A percentile compares a stretch with the other conserved stretches of the same genome.
phyloP scores from a whole-genome alignment of 2,329 filamentous ascomycete genomes.

The Cladosporium sp. region DNA sequence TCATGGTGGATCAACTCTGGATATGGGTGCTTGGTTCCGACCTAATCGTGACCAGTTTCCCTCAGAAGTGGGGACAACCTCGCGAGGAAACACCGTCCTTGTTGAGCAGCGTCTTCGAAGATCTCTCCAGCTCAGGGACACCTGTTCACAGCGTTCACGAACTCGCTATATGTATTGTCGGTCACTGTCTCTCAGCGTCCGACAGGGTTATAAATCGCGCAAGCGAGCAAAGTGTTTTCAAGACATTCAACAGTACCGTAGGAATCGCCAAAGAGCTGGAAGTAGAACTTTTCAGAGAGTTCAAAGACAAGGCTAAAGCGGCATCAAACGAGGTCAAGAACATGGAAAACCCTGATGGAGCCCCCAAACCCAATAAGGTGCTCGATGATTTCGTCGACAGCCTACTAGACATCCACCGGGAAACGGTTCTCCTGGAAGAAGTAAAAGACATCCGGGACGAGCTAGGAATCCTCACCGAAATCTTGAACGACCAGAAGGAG shows the following conservation, averaged over 20 bases:
- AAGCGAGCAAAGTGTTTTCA: conserved; percentile 48
- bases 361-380: not conserved
- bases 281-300: conserved; percentile 39
- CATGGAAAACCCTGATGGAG: too few relatives aligned
- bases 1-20: conserved; percentile 69
- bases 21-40: conserved; percentile 58
- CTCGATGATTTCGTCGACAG: conserved; percentile 44
- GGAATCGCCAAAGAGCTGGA: conserved; percentile 42
- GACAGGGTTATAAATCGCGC: conserved; percentile 35
- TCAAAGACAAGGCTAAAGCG: not conserved
- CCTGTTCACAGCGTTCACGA: conserved; percentile 59
- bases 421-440: conserved; percentile 58
- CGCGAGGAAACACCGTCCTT: conserved; percentile 45
- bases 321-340: not conserved
- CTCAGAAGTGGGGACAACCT: conserved; percentile 55
- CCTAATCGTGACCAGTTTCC: conserved; percentile 56
- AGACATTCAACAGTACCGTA: conserved; percentile 64
- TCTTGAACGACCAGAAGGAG: conserved; percentile 47
- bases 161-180: conserved; percentile 57
- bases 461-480: conserved; percentile 56
- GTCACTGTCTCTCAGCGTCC: conserved; percentile 56
- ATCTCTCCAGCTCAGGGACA: not conserved
- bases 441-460: conserved; percentile 65
- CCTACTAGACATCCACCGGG: conserved; percentile 55
- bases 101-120: conserved; percentile 1